phyloP scores from a whole-genome alignment of 176 grass and related monocot genomes.

The Oryza brachyantha region DNA sequence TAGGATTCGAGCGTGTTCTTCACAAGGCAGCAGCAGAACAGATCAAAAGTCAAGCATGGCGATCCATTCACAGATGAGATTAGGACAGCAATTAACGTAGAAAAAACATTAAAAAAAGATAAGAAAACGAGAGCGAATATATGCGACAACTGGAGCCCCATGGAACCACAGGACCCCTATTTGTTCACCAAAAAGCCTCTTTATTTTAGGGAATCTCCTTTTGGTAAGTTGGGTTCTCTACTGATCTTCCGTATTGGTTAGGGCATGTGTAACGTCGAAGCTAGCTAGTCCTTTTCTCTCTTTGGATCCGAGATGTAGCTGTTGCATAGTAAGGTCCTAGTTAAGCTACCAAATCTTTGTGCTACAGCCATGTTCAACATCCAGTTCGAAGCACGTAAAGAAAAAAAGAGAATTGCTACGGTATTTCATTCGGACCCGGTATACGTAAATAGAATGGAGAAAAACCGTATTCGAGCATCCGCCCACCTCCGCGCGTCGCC shows the following conservation, averaged over 20 bases:
- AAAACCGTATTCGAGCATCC: too few species aligned
- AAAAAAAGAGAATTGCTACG: too few species aligned
- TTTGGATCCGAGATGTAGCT: neutral
- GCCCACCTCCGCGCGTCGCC: too few species aligned
- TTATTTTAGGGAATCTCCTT: slow-evolving; percentile 7
- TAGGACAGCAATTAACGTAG: neutral
- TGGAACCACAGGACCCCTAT: neutral
- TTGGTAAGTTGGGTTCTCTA: neutral
- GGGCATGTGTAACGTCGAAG: neutral
- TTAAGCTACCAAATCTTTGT: too few species aligned
- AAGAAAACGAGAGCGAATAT: slow-evolving; percentile 13
- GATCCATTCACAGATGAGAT: neutral
- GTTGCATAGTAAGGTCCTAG: too few species aligned
- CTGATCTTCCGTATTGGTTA: neutral
- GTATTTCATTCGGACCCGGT: too few species aligned
- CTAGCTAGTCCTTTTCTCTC: neutral
- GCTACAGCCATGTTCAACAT: too few species aligned
- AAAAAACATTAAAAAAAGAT: neutral
- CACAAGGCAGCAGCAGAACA: neutral
- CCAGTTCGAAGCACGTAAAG: too few species aligned
- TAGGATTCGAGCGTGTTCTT: neutral
- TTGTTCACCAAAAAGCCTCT: neutral
- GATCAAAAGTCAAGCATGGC: neutral
- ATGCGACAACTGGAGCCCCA: slow-evolving; percentile 7
- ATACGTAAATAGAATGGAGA: too few species aligned